A percentile compares a stretch with the other conserved stretches of the same genome.
Evolutionary conservation across 306 rosid species (phyloP).

Genomic region (Vicia sativa): DNA sequence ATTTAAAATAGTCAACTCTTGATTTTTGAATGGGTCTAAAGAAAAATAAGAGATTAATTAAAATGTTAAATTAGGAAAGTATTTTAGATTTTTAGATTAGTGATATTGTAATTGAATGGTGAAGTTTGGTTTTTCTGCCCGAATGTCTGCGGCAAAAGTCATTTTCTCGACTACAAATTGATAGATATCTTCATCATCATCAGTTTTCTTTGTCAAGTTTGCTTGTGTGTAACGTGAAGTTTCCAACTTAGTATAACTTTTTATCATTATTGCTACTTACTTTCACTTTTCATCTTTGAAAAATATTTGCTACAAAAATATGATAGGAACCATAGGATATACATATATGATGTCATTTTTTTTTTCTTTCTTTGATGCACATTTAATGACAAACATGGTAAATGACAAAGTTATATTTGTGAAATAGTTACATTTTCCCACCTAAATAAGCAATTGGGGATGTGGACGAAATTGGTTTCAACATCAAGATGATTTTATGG

Average conservation of each 20-base stretch:
- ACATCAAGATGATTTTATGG: too few relatives aligned
- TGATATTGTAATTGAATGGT: neutral
- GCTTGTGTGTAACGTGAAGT: neutral
- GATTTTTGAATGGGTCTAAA: neutral
- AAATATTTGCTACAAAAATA: too few relatives aligned
- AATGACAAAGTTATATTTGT: too few relatives aligned
- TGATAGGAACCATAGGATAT: too few relatives aligned
- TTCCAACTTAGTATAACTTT: slow-evolving; percentile 9
- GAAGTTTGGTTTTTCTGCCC: neutral
- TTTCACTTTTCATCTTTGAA: neutral
- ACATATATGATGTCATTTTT: too few relatives aligned
- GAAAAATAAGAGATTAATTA: neutral
- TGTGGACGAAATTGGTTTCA: too few relatives aligned
- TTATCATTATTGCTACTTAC: too few relatives aligned
- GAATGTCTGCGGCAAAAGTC: slow-evolving; percentile 13
- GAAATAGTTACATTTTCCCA: too few relatives aligned
- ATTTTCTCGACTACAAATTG: neutral
- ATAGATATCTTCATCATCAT: neutral
- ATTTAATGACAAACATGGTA: too few relatives aligned
- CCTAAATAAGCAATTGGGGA: too few relatives aligned
- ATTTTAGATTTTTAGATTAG: neutral
- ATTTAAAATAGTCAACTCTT: neutral
- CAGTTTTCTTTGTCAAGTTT: neutral
- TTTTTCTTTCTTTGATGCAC: too few relatives aligned
- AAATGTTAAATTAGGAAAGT: neutral